Evolutionary conservation across 140 eudicot genomes (phyloP).

Genomic region (Stevia rebaudiana): DNA sequence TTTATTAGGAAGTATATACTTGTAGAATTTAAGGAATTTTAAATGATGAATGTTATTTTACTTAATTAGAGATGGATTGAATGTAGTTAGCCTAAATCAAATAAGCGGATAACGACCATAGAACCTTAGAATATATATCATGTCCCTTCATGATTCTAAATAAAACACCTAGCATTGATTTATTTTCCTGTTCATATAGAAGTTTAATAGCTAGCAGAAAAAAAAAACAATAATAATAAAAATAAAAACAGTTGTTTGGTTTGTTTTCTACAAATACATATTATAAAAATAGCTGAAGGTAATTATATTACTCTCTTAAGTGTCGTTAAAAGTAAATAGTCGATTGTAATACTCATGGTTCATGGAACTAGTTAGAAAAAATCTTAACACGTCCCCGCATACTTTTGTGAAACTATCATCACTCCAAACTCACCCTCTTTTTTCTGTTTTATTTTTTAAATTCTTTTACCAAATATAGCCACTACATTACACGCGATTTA

Average conservation of each 20-base stretch:
- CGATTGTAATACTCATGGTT: background rate
- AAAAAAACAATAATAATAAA: too few species aligned
- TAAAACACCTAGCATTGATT: constrained; percentile 24
- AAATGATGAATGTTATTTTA: background rate
- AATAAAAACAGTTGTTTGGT: too few species aligned
- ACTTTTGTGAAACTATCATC: background rate
- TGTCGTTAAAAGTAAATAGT: background rate
- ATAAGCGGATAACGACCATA: constrained; percentile 24
- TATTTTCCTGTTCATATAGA: background rate
- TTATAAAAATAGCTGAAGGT: too few species aligned
- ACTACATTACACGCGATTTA: too few species aligned
- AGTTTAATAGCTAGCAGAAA: background rate
- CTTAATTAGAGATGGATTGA: constrained; percentile 21
- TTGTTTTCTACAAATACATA: too few species aligned
- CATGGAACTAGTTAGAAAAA: background rate
- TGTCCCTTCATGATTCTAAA: constrained; percentile 30
- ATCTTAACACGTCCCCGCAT: background rate
- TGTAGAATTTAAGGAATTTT: constrained; percentile 13
- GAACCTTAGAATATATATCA: background rate
- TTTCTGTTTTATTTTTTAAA: too few species aligned
- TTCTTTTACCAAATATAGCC: too few species aligned
- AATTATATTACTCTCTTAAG: background rate
- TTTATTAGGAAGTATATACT: constrained; percentile 17
- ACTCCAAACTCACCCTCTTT: background rate
- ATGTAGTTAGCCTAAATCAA: constrained; percentile 17